Evolutionary conservation across 2,329 filamentous ascomycete genomes (phyloP), one percentile per base, ranked within the genome.

Genomic region (Esteya vermicola): DNA sequence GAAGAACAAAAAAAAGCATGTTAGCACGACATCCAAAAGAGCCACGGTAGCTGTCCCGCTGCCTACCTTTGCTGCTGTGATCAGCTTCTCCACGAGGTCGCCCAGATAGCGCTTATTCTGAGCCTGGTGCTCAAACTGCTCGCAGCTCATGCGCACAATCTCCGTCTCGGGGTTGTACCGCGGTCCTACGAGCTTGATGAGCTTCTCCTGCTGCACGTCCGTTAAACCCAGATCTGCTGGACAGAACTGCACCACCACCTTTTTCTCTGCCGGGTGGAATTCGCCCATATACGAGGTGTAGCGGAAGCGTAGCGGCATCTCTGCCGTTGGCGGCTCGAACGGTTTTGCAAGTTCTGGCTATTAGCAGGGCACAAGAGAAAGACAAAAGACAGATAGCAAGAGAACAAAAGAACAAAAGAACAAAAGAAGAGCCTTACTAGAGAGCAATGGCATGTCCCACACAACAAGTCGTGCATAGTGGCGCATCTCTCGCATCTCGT

Each of bases 211-310:
- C 61, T 95, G 84, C 28, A 68, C 60, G 14, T 73, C 62, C 20
- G 71, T 77, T 40, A 94, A 70, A 45, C 70, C 63, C 45, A 95
- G 63, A 60, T 94, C 85, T 41, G 62, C 60, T 14, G 82, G 79
- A 47, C 70, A 75, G 61, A 96, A 93, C 57, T 95, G 84, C 41
- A 96, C 77, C 12, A 96, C 88, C 18, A 98, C 88, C 67, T 98
- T 98, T 56, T 78, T 79, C 60, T 86, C 78, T 3, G 89, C 85
- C 0, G 91, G 89, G 62, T 98, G 93, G 41, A 74, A 67, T 62
- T 96, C 91, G 52, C 89, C 89, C 72, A 98, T 81, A 63, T 96
- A 96, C 28, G 81, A 88, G 14, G 91, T 98, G 67, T 94, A 95
- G 52, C 91, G 81, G 76, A 95, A 98, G 52, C 89, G 81, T 43